These are phyloP conservation scores for Rhizoctonia solani DNA, from an alignment of 1,284 basidiomycete species.

Conservation along the genomic window DNA sequence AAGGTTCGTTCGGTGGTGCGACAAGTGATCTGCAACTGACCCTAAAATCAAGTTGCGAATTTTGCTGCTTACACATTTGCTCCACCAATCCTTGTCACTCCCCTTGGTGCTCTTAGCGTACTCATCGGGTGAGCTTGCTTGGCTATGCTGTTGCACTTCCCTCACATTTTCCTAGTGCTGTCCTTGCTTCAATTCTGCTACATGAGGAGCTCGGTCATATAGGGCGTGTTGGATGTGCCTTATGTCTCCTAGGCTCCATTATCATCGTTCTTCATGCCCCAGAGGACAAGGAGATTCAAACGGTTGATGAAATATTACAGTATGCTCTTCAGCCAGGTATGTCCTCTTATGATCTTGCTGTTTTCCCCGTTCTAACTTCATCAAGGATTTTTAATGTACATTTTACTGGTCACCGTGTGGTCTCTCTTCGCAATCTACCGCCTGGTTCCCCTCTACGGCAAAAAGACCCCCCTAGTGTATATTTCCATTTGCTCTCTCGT, in stretches of 20 bases:
- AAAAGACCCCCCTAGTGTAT: constrained; percentile 88
- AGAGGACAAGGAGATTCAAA: constrained; percentile 91
- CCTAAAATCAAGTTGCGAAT: constrained; percentile 84
- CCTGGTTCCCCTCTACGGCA: constrained; percentile 87
- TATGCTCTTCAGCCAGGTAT: constrained; percentile 89
- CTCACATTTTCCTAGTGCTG: constrained; percentile 60
- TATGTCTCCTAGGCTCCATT: constrained; percentile 90
- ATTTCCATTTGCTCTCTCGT: constrained; percentile 91
- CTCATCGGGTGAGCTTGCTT: constrained; percentile 80
- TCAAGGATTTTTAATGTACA: constrained; percentile 86
- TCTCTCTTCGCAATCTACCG: constrained; percentile 85
- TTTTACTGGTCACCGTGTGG: constrained; percentile 82
- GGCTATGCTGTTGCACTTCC: not conserved
- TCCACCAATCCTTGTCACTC: constrained; percentile 95
- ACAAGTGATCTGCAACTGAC: not conserved
- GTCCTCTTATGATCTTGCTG: constrained; percentile 41
- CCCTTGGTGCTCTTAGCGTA: constrained; percentile 94
- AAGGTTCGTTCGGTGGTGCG: constrained; percentile 58
- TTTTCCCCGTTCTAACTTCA: constrained; percentile 1
- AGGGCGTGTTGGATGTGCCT: constrained; percentile 88
- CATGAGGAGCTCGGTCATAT: constrained; percentile 94
- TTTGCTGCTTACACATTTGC: constrained; percentile 99
- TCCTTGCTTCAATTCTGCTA: constrained; percentile 91
- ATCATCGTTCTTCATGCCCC: constrained; percentile 98
- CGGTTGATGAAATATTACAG: constrained; percentile 90